A percentile compares a stretch with the other conserved stretches of the same genome.
Conservation (phyloP, 2,329 filamentous ascomycete species). For the Fulvia fulva region DNA sequence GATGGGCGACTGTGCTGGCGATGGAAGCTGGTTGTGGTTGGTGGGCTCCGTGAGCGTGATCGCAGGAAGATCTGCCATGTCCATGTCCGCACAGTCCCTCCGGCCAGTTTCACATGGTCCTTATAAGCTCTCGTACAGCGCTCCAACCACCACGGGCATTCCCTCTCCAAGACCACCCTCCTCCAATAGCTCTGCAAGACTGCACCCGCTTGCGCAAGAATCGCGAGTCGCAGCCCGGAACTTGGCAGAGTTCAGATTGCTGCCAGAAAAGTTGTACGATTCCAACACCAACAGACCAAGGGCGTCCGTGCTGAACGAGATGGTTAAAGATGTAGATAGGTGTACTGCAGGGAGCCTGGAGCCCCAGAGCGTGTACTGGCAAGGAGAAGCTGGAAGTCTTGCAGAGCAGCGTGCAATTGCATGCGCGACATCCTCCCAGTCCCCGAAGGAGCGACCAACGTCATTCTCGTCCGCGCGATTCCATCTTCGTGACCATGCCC, state of each 20-base stretch:
- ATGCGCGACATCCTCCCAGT: background rate
- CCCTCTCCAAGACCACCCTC: background rate
- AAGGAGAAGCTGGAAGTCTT: too few species aligned
- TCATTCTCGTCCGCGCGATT: background rate
- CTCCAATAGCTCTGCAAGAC: background rate
- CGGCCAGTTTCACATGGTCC: background rate
- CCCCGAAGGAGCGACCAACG: background rate
- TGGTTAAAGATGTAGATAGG: background rate
- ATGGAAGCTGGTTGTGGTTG: slow-evolving; percentile 31
- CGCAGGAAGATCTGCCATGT: slow-evolving; percentile 15
- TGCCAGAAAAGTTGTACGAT: background rate
- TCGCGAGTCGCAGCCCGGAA: background rate
- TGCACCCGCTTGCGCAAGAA: background rate
- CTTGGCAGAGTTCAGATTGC: slow-evolving; percentile 1
- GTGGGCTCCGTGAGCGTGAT: slow-evolving; percentile 45
- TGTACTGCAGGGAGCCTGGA: too few species aligned
- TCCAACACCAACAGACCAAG: background rate
- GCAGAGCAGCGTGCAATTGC: too few species aligned
- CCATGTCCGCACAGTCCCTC: slow-evolving; percentile 6
- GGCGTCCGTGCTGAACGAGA: background rate
- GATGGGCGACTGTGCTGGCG: slow-evolving; percentile 24
- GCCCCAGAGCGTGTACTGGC: too few species aligned
- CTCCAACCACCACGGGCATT: slow-evolving; percentile 1
- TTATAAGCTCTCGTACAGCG: background rate
- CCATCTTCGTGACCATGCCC: background rate